Percentiles rank a stretch among this genome's conserved stretches.
phyloP scores from a whole-genome alignment of 805 yeast species.

The Cyberlindnera amylophila region DNA sequence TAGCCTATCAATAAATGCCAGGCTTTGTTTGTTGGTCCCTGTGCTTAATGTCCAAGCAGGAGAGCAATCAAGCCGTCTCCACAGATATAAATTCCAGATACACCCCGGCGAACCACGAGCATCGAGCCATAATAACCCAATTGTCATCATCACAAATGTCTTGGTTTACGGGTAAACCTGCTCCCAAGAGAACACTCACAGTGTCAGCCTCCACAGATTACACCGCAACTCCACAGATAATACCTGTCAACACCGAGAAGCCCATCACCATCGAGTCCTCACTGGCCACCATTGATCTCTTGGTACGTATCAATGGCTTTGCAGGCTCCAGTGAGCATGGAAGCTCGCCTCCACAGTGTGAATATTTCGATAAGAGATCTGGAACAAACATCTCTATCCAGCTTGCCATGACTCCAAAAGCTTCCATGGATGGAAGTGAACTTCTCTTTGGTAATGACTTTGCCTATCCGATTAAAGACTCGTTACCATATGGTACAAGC shows the following conservation, averaged over 20 bases:
- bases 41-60: too few species aligned
- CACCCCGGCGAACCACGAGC: too few species aligned
- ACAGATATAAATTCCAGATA: too few species aligned
- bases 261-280: slow-evolving; percentile 37
- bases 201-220: slow-evolving; percentile 8
- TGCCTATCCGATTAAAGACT: slow-evolving; percentile 51
- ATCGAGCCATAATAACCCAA: too few species aligned
- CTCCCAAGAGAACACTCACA: slow-evolving; percentile 3
- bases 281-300: slow-evolving; percentile 36
- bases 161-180: slow-evolving; percentile 10
- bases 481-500: slow-evolving; percentile 52
- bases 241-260: slow-evolving; percentile 34
- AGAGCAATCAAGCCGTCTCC: too few species aligned
- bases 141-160: slow-evolving; percentile 2
- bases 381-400: slow-evolving; percentile 34
- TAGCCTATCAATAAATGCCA: too few species aligned
- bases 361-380: slow-evolving; percentile 23
- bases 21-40: too few species aligned
- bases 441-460: slow-evolving; percentile 69
- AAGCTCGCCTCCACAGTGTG: slow-evolving; percentile 24
- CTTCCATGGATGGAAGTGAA: slow-evolving; percentile 43
- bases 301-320: slow-evolving; percentile 44
- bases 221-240: not conserved
- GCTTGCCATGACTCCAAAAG: slow-evolving; percentile 39
- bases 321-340: slow-evolving; percentile 39